phyloP scores from a whole-genome alignment of 2,329 filamentous ascomycete species.

The Aureobasidium sp. region DNA sequence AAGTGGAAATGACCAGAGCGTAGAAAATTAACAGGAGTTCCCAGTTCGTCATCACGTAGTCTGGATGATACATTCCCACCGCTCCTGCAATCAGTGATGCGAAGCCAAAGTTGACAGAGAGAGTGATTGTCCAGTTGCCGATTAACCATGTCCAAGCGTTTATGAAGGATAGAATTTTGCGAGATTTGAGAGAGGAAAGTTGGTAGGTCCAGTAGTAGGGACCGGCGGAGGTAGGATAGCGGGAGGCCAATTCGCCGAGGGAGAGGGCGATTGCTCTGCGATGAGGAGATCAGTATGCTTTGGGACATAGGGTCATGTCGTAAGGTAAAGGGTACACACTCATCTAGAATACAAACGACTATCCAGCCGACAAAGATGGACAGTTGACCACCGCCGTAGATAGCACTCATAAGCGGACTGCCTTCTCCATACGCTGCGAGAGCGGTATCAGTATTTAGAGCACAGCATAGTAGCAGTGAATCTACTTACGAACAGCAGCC shows the following conservation, averaged over 20 bases:
- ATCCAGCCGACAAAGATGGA: slow-evolving; percentile 67
- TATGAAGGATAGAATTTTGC: slow-evolving; percentile 52
- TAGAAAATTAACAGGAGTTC: slow-evolving; percentile 66
- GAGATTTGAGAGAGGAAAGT: slow-evolving; percentile 44
- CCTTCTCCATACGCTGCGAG: slow-evolving; percentile 13
- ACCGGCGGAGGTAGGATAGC: slow-evolving; percentile 68
- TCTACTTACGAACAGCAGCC: slow-evolving; percentile 41
- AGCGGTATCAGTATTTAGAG: background rate
- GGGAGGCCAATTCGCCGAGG: slow-evolving; percentile 62
- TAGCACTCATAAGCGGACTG: slow-evolving; percentile 30
- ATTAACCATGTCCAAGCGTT: slow-evolving; percentile 68
- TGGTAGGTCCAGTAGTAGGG: slow-evolving; percentile 73
- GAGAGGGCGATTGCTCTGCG: slow-evolving; percentile 48
- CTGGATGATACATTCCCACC: slow-evolving; percentile 41
- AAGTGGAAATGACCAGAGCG: slow-evolving; percentile 55
- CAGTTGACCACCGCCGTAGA: slow-evolving; percentile 57
- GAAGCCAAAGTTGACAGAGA: slow-evolving; percentile 67
- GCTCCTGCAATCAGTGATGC: slow-evolving; percentile 43
- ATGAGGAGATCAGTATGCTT: too few relatives aligned
- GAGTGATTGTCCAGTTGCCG: slow-evolving; percentile 71
- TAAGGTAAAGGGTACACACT: slow-evolving; percentile 30
- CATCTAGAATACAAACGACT: slow-evolving; percentile 55
- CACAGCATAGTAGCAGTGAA: too few relatives aligned
- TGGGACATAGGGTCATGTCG: too few relatives aligned
- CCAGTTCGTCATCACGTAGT: slow-evolving; percentile 47